Conservation (phyloP, 73 alveolate genomes). For the Blepharisma japonicum region DNA sequence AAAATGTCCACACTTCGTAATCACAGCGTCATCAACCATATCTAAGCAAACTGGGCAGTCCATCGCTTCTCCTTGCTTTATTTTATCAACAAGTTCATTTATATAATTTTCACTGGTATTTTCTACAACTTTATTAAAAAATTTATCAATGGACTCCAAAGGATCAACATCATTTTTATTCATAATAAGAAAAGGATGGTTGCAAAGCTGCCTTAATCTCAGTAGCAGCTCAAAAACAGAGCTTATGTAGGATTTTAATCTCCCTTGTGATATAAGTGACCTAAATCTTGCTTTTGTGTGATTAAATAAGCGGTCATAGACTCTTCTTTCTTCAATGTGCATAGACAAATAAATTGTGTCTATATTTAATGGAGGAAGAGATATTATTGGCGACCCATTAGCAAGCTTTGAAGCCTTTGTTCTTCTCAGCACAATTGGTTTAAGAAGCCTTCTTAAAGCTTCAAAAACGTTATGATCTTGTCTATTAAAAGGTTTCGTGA, state of each 20-base stretch:
- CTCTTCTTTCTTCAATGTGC: conserved; percentile 33
- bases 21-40: conserved; percentile 44
- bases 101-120: conserved; percentile 36
- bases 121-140: conserved; percentile 24
- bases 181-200: conserved; percentile 46
- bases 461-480: conserved; percentile 36
- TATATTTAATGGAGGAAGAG: conserved; percentile 41
- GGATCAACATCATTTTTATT: conserved; percentile 43
- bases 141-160: conserved; percentile 40
- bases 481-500: conserved; percentile 49
- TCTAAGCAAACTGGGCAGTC: conserved; percentile 55
- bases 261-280: conserved; percentile 37
- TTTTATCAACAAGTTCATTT: conserved; percentile 37
- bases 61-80: conserved; percentile 39
- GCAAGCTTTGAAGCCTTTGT: conserved; percentile 41
- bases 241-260: conserved; percentile 34
- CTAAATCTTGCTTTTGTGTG: conserved; percentile 40
- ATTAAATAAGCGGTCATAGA: conserved; percentile 39
- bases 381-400: conserved; percentile 39
- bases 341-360: conserved; percentile 25
- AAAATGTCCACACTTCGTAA: conserved; percentile 51
- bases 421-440: conserved; percentile 57
- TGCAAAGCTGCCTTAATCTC: conserved; percentile 56
- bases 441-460: conserved; percentile 34
- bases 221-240: conserved; percentile 46